Evolutionary conservation across 345 rosid genomes (phyloP).

Genomic region (Populus tremula): DNA sequence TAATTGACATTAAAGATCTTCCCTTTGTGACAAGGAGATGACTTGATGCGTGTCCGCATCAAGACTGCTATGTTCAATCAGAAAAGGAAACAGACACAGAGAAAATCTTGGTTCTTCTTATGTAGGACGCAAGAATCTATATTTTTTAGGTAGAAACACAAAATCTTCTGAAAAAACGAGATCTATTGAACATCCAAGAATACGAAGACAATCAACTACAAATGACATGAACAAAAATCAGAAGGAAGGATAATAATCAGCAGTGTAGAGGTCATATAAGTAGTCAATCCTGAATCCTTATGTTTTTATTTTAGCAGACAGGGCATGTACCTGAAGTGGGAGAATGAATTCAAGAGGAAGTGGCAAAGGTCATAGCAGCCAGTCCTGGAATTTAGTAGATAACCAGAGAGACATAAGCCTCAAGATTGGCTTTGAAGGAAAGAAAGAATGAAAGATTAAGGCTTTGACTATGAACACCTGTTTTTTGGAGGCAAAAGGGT

Average conservation of each 20-base stretch:
- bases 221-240: no score
- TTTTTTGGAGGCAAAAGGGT: conserved; percentile 9
- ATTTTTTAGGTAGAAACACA: neutral
- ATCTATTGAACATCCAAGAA: neutral
- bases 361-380: conserved; percentile 15
- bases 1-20: neutral
- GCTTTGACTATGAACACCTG: conserved; percentile 26
- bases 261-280: neutral
- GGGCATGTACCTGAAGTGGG: conserved; percentile 28
- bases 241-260: neutral
- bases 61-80: neutral
- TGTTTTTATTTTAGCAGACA: neutral
- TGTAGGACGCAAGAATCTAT: neutral
- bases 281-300: neutral
- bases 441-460: conserved; percentile 1
- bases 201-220: neutral
- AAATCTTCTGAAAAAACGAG: neutral
- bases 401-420: conserved; percentile 17
- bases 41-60: no score
- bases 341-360: conserved; percentile 7
- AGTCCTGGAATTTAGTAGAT: conserved; percentile 29
- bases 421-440: conserved; percentile 21
- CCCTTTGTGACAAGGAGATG: neutral
- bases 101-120: neutral
- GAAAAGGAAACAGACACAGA: neutral